Conservation (phyloP, 2,329 filamentous ascomycete species). For the Onygena corvina region DNA sequence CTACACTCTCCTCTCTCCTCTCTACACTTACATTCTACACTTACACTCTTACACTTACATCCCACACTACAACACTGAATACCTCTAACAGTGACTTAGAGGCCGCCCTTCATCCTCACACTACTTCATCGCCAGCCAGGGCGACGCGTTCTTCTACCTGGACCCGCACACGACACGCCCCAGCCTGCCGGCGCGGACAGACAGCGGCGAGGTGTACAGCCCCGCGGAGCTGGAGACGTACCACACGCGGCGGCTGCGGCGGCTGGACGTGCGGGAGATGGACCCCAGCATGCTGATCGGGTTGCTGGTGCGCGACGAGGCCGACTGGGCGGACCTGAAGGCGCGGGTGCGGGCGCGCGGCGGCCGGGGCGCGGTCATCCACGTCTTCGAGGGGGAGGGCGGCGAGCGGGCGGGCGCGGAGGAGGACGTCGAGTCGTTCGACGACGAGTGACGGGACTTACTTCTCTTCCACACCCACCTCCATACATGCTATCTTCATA, state of each 20-base stretch:
- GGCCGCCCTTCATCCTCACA: conserved; percentile 84
- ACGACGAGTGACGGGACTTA: conserved; percentile 38
- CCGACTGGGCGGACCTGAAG: conserved; percentile 78
- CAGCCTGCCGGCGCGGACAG: conserved; percentile 51
- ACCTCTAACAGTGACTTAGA: conserved; percentile 35
- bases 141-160: conserved; percentile 77
- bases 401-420: conserved; percentile 60
- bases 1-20: conserved; percentile 20
- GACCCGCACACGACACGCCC: conserved; percentile 82
- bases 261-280: conserved; percentile 80
- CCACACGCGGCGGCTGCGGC: conserved; percentile 73
- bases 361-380: conserved; percentile 65
- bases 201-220: conserved; percentile 46
- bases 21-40: neutral
- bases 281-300: conserved; percentile 96
- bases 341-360: conserved; percentile 41
- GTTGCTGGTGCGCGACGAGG: conserved; percentile 70
- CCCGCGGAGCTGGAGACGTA: conserved; percentile 66
- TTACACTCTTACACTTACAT: neutral
- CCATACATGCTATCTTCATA: neutral
- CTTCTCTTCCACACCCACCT: neutral
- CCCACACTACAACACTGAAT: neutral
- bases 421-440: conserved; percentile 80
- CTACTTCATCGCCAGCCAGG: conserved; percentile 63
- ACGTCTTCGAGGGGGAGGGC: conserved; percentile 52